Conservation (phyloP, 202 grass and related monocot species). For the Digitaria exilis region DNA sequence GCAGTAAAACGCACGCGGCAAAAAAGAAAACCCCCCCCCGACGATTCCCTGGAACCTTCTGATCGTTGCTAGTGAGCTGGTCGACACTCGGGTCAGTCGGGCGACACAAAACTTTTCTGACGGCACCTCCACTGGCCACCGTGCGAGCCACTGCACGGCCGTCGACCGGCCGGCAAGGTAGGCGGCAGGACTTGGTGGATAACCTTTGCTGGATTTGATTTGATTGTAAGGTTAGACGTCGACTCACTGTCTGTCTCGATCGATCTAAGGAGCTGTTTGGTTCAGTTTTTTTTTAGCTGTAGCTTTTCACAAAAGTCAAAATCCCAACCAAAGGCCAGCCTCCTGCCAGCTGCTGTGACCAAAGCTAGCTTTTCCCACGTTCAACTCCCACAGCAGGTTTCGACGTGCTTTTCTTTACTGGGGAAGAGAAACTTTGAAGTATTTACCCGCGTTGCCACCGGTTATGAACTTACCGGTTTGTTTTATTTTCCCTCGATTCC, state of each 20-base stretch:
- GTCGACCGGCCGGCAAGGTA: neutral
- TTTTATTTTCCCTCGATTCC: too few species aligned
- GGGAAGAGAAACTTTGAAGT: too few species aligned
- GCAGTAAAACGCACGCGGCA: conserved; percentile 12
- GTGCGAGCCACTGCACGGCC: neutral
- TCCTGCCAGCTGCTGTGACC: too few species aligned
- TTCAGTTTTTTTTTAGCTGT: too few species aligned
- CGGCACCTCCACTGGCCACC: neutral
- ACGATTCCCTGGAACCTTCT: conserved; percentile 27
- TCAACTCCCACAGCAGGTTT: too few species aligned
- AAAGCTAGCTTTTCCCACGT: too few species aligned
- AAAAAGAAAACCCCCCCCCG: neutral
- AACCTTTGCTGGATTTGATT: conserved; percentile 44
- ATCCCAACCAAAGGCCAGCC: too few species aligned
- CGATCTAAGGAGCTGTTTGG: too few species aligned
- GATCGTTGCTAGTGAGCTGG: neutral
- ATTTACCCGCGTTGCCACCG: too few species aligned
- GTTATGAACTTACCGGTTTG: too few species aligned
- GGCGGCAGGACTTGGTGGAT: neutral
- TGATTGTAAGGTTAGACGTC: neutral
- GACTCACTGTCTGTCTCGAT: neutral
- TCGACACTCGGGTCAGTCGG: neutral
- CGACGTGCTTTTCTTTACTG: too few species aligned
- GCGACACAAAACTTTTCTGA: neutral
- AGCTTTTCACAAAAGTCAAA: too few species aligned